Conservation (phyloP, 768 basidiomycete genomes). For the Pulveroboletus sp. region DNA sequence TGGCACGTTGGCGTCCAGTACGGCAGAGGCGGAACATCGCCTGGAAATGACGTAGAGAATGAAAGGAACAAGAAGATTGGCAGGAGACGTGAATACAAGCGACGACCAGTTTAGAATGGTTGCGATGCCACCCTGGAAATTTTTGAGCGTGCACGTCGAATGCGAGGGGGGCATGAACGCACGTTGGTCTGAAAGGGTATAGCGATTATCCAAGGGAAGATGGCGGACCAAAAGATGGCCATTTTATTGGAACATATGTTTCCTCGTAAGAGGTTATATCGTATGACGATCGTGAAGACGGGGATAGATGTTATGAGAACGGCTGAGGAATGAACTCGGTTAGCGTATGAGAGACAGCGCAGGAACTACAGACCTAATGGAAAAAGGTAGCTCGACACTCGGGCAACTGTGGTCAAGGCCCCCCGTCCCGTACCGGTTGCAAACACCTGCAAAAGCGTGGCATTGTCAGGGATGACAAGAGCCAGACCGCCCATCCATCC, state of each 20-base stretch:
- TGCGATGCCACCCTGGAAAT: constrained; percentile 11
- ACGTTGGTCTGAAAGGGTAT: constrained; percentile 27
- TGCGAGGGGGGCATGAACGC: neutral
- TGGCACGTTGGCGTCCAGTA: constrained; percentile 14
- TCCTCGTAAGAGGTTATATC: constrained; percentile 24
- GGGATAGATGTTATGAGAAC: constrained; percentile 26
- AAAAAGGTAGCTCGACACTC: constrained; percentile 18
- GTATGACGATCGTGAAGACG: constrained; percentile 22
- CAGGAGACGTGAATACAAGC: constrained; percentile 21
- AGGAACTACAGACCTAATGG: constrained; percentile 13
- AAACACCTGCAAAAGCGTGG: constrained; percentile 19
- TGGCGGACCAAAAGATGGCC: constrained; percentile 23
- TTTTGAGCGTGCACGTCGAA: neutral
- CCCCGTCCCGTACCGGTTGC: constrained; percentile 4
- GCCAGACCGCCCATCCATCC: constrained; percentile 23
- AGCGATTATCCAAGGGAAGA: constrained; percentile 21
- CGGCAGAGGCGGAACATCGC: constrained; percentile 16
- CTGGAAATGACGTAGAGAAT: constrained; percentile 21
- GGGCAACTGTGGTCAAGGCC: constrained; percentile 3
- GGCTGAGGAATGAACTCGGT: constrained; percentile 4
- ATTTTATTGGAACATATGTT: constrained; percentile 22
- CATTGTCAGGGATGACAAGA: constrained; percentile 2
- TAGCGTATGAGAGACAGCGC: neutral
- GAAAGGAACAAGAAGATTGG: constrained; percentile 23
- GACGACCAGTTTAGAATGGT: constrained; percentile 25